phyloP scores from a whole-genome alignment of 495 filamentous ascomycete species.

The Neurospora sp. region DNA sequence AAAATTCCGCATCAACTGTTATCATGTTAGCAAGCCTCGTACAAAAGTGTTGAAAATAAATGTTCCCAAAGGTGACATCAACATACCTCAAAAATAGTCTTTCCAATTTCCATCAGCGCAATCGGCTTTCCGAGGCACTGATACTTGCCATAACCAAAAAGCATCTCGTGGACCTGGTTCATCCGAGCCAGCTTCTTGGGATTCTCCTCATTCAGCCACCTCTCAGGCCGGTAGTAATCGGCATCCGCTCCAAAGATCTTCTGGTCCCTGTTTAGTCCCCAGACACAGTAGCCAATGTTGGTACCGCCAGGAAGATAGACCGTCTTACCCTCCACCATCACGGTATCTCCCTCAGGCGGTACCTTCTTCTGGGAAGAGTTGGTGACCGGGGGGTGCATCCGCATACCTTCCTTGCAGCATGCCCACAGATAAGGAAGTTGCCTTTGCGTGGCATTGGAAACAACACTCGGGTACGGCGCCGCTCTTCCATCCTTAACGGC shows the following conservation, averaged over 20 bases:
- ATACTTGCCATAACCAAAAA: conserved; percentile 29
- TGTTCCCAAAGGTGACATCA: not conserved
- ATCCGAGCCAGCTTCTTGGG: conserved; percentile 9
- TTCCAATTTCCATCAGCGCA: conserved; percentile 35
- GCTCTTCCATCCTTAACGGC: conserved; percentile 13
- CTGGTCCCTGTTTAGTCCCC: conserved; percentile 19
- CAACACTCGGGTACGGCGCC: conserved; percentile 11
- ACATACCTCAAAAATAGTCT: conserved; percentile 42
- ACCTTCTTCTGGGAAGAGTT: conserved; percentile 31
- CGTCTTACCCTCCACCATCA: conserved; percentile 33
- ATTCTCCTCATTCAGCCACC: conserved; percentile 39
- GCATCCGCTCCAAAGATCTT: conserved; percentile 37
- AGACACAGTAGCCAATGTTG: conserved; percentile 30
- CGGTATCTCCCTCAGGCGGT: conserved; percentile 35
- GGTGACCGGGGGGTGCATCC: conserved; percentile 30
- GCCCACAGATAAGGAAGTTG: conserved; percentile 42
- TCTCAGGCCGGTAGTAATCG: conserved; percentile 39
- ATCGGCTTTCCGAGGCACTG: conserved; percentile 30
- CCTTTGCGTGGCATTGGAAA: conserved; percentile 29
- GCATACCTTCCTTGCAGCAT: conserved; percentile 37
- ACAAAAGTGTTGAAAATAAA: not conserved
- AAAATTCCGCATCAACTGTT: conserved; percentile 39
- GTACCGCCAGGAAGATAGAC: conserved; percentile 41
- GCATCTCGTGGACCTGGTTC: conserved; percentile 14
- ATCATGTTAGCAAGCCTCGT: not conserved